Percentiles rank a stretch among this genome's conserved stretches.
Conservation (phyloP, 176 grass and related monocot genomes). For the Aegilops umbellulata region DNA sequence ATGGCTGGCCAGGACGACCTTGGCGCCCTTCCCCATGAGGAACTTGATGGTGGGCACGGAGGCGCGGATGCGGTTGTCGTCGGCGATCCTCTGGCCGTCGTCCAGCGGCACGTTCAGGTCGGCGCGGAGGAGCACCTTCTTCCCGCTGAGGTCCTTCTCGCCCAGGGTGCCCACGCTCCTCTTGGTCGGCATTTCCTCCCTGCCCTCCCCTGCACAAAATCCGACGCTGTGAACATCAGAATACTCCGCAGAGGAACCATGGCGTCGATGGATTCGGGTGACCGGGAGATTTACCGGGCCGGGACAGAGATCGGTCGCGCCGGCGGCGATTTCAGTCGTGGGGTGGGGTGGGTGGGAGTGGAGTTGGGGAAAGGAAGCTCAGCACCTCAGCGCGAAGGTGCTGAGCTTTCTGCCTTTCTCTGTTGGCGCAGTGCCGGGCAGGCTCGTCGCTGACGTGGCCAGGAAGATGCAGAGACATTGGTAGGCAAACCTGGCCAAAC, state of each 20-base stretch:
- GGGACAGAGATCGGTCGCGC: neutral
- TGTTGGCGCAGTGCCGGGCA: no score
- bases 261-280: neutral
- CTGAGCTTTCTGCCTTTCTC: neutral
- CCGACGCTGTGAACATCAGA: neutral
- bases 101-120: slow-evolving; percentile 88
- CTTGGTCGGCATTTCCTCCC: slow-evolving; percentile 62
- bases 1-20: slow-evolving; percentile 69
- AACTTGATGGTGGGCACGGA: slow-evolving; percentile 86
- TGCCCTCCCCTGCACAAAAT: slow-evolving; percentile 26
- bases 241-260: neutral
- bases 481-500: no score
- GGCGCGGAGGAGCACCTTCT: slow-evolving; percentile 72
- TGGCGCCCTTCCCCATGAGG: slow-evolving; percentile 60
- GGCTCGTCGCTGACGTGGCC: no score
- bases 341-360: neutral
- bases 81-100: slow-evolving; percentile 63
- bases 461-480: no score
- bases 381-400: no score
- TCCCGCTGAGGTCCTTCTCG: slow-evolving; percentile 70
- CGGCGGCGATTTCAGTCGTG: neutral
- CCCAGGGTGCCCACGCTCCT: slow-evolving; percentile 60
- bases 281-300: neutral
- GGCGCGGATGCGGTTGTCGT: slow-evolving; percentile 82
- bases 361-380: neutral